phyloP scores from a whole-genome alignment of 345 rosid genomes.

The Pistacia atlantica region DNA sequence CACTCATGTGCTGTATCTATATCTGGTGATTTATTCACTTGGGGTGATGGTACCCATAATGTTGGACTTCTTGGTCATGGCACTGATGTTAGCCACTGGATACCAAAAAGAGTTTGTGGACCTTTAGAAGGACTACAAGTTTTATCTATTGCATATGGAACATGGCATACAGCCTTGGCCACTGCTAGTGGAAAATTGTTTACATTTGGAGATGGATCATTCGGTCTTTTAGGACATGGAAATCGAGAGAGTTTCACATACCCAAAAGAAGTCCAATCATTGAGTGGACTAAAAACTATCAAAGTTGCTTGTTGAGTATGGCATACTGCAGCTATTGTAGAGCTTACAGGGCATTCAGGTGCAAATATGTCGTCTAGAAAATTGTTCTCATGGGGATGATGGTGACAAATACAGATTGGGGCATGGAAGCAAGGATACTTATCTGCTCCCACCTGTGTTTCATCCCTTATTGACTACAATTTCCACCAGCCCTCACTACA shows the following conservation, averaged over 20 bases:
- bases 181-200: constrained; percentile 87
- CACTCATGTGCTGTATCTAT: constrained; percentile 86
- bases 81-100: constrained; percentile 82
- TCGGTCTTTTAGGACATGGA: constrained; percentile 93
- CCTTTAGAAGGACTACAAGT: constrained; percentile 90
- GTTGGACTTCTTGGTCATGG: constrained; percentile 92
- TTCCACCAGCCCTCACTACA: constrained; percentile 92
- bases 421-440: constrained; percentile 85
- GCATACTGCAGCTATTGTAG: constrained; percentile 98
- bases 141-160: constrained; percentile 80
- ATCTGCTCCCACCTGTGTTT: constrained; percentile 82
- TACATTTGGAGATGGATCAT: constrained; percentile 93
- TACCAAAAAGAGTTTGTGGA: constrained; percentile 89
- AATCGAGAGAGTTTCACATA: constrained; percentile 64
- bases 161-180: constrained; percentile 92
- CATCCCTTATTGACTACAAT: constrained; percentile 86
- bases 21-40: constrained; percentile 76
- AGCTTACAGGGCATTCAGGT: constrained; percentile 67
- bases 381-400: constrained; percentile 97
- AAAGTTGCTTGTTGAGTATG: constrained; percentile 96
- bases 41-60: constrained; percentile 92
- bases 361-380: constrained; percentile 55
- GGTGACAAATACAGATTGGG: constrained; percentile 90
- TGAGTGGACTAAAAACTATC: constrained; percentile 69
- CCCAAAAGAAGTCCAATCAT: constrained; percentile 78